These are phyloP conservation scores for Pythium rhizo-oryzae DNA, from an alignment of 352 stramenopile genomes.

Conservation along the genomic window DNA sequence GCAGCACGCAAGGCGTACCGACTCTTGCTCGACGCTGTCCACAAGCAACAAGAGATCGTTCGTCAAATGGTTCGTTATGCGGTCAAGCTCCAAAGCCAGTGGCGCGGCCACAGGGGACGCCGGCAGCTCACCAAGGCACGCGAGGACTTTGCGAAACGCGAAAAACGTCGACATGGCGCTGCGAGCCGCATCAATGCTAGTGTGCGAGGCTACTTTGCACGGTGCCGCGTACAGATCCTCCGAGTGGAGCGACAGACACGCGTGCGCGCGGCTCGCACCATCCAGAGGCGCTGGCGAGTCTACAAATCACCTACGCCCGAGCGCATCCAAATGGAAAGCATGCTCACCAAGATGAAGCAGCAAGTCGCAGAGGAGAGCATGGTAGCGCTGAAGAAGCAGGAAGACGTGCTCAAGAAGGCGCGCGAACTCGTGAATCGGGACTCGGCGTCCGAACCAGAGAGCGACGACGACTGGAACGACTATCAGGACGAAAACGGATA, in stretches of 20 bases:
- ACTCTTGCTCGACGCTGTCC: slow-evolving; percentile 48
- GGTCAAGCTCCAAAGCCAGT: slow-evolving; percentile 67
- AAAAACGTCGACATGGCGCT: slow-evolving; percentile 39
- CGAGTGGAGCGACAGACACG: slow-evolving; percentile 43
- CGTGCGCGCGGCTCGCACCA: slow-evolving; percentile 41
- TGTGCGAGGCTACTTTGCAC: slow-evolving; percentile 64
- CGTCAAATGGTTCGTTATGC: slow-evolving; percentile 42
- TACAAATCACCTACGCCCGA: slow-evolving; percentile 49
- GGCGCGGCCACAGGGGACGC: slow-evolving; percentile 53
- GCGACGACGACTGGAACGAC: slow-evolving; percentile 79
- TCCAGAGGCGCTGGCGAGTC: slow-evolving; percentile 56
- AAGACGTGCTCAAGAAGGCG: slow-evolving; percentile 52
- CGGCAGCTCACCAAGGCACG: slow-evolving; percentile 39
- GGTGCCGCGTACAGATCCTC: slow-evolving; percentile 39
- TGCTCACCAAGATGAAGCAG: slow-evolving; percentile 54
- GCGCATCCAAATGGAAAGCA: slow-evolving; percentile 48
- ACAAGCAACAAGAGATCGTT: slow-evolving; percentile 40
- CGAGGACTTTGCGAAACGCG: slow-evolving; percentile 34
- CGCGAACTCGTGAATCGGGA: slow-evolving; percentile 52
- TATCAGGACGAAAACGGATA: slow-evolving; percentile 65
- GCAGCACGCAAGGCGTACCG: slow-evolving; percentile 56
- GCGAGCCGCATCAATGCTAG: slow-evolving; percentile 68
- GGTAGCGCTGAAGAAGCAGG: slow-evolving; percentile 44
- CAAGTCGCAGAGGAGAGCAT: slow-evolving; percentile 52
- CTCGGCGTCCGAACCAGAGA: slow-evolving; percentile 74